Base-by-base conservation (phyloP, 805 yeast species). In the Pachysolen tannophilus region DNA sequence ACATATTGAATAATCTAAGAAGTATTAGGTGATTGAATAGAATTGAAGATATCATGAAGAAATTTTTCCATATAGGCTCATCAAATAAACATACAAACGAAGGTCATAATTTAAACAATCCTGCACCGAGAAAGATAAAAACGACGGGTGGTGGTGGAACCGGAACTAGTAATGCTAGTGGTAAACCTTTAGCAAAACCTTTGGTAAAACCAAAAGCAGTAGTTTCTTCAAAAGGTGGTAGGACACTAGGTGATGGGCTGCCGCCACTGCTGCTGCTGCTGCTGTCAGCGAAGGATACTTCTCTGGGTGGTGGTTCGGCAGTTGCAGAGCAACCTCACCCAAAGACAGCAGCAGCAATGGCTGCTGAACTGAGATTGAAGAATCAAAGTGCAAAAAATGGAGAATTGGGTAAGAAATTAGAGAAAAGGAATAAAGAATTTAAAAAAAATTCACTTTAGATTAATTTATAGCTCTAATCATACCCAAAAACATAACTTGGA, bases 281-380 rank as follows among this genome's bases (percentile, higher is more conserved):
- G 7, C 26, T 20, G 20, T n/a, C 32, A n/a, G 17, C 19, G 24
- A 19, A 14, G 8, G 30, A 27, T 13, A 16, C 8, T 8, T 11
- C n/a, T n/a, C n/a, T n/a, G n/a, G n/a, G n/a, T 16, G 18, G 17
- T 20, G 20, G 15, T 9, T n/a, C 18, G 5, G 13, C 25, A n/a
- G 25, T 10, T 20, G 13, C 25, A 15, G 17, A 30, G 24, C 26
- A 11, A 23, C 18, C 19, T 20, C 35, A 37, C 15, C 26, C 35
- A 10, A 37, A 27, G 18, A 26, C 16, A 20, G 34, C 34, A 13
- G 40, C 40, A 8, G 40, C 30, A 4, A 37, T 30, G 7, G 40
- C 40, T 3, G 40, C 40, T 13, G 24, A 23, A 26, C 24, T 26
- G 20, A 32, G 40, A 13, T 26, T 28, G 20, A 26, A 29, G 18